These are phyloP conservation scores for Leccinum subgranulosum DNA, from an alignment of 768 basidiomycete genomes.

Conservation along the genomic window DNA sequence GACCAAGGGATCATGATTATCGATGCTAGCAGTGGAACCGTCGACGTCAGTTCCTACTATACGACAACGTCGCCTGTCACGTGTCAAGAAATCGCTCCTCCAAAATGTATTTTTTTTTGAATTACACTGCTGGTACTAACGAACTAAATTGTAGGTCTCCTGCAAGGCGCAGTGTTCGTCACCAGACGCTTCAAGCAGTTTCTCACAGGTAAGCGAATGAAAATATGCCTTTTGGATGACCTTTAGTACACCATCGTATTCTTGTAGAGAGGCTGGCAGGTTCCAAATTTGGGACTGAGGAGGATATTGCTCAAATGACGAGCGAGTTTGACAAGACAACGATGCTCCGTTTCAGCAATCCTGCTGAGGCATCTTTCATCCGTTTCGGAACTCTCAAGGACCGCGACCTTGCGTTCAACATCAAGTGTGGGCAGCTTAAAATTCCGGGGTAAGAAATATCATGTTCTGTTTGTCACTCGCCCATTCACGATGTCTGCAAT, in stretches of 20 bases:
- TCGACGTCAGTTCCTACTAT: constrained; percentile 57
- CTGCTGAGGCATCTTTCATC: constrained; percentile 40
- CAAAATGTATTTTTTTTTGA: constrained; percentile 36
- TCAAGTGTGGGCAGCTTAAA: constrained; percentile 47
- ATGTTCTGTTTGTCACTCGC: too few species aligned
- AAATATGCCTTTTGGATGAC: neutral
- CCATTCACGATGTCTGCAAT: neutral
- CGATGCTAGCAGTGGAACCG: constrained; percentile 62
- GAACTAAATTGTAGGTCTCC: constrained; percentile 34
- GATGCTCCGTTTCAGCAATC: constrained; percentile 42
- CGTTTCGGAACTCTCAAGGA: constrained; percentile 45
- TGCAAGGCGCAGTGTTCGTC: constrained; percentile 51
- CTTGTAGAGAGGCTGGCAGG: constrained; percentile 36
- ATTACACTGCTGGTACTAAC: neutral
- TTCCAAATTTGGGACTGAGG: constrained; percentile 36
- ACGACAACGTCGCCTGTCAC: constrained; percentile 28
- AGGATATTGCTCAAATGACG: constrained; percentile 42
- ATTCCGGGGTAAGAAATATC: constrained; percentile 29
- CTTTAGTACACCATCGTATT: neutral
- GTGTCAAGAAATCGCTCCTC: constrained; percentile 48
- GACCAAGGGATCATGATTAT: constrained; percentile 50
- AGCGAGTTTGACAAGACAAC: constrained; percentile 45
- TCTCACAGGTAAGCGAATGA: constrained; percentile 33
- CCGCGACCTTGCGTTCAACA: constrained; percentile 38
- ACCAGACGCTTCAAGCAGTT: constrained; percentile 40